These are phyloP conservation scores for Xylaria sp. DNA, from an alignment of 2,329 filamentous ascomycete genomes.

Conservation along the genomic window DNA sequence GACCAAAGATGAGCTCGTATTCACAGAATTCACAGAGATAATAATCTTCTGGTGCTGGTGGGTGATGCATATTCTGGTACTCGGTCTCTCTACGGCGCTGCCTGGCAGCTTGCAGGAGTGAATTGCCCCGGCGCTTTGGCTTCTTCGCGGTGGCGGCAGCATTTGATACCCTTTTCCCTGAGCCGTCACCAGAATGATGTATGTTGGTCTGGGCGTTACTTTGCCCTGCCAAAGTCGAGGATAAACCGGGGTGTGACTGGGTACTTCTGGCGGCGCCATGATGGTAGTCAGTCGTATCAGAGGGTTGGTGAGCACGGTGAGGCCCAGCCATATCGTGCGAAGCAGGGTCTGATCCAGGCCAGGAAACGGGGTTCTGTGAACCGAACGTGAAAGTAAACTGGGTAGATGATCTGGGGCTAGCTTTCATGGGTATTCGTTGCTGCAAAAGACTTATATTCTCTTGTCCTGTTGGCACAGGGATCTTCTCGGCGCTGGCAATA, in stretches of 20 bases:
- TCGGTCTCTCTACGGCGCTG: conserved; percentile 81
- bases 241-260: conserved; percentile 36
- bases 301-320: conserved; percentile 40
- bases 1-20: conserved; percentile 95
- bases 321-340: conserved; percentile 48
- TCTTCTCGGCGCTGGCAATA: conserved; percentile 86
- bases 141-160: conserved; percentile 60
- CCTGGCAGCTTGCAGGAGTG: conserved; percentile 78
- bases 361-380: conserved; percentile 83
- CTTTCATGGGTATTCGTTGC: conserved; percentile 70
- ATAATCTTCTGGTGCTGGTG: conserved; percentile 75
- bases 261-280: conserved; percentile 29
- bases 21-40: conserved; percentile 99
- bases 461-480: conserved; percentile 71
- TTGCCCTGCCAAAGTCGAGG: conserved; percentile 31
- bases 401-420: conserved; percentile 73
- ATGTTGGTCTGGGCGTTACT: conserved; percentile 32
- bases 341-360: conserved; percentile 67
- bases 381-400: conserved; percentile 98
- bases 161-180: conserved; percentile 53
- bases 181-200: conserved; percentile 45
- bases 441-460: conserved; percentile 83
- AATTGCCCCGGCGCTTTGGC: conserved; percentile 74
- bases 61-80: conserved; percentile 79
- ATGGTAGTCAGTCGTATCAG: conserved; percentile 36